Evolutionary conservation across 2,329 filamentous ascomycete genomes (phyloP), one percentile per base, ranked within the genome.

Genomic region (Cyphellophora europaea): DNA sequence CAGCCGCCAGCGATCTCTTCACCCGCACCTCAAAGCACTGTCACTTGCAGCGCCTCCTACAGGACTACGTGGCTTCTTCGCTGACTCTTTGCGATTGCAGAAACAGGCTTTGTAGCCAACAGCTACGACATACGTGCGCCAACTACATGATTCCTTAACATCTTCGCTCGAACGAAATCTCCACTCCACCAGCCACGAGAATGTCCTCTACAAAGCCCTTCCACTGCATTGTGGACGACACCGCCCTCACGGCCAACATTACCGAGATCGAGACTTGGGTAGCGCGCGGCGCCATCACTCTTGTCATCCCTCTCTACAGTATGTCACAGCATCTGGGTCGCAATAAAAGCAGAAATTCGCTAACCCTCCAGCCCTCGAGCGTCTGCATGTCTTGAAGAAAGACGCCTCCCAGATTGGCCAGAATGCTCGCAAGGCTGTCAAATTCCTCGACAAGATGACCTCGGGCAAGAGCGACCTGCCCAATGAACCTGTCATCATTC

Each of bases 241-340:
- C 66, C 33, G 65, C 65, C 31, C 51, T 71, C 37, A 66, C 64
- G 30, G 64, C 65, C 33, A 69, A 66, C 41, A 66, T 71, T 43
- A 63, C 62, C 37, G 66, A 69, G 49, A 65, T 71, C 41, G 70
- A 70, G 52, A 59, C 59, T 51, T 70, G 66, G 63, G 64, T 66
- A 32, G 57, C 61, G 16, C 61, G 66, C 36, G 65, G 66, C 19
- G 57, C 60, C 23, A 62, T 71, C 35, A 65, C 59, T 41, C 58
- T 71, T 25, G 59, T 68, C 36, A 64, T 71, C 36, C 67, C 67
- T 36, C 57, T 69, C 21, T 67, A 67, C 53, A 69, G 67, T 71
- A 58, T 42, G 55, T 10, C 27, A 13, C 19, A 13, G n/a, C n/a
- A n/a, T n/a, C n/a, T n/a, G n/a, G n/a, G 27, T 16, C 13, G 19